These are phyloP conservation scores for Hypoxylon sp. DNA, from an alignment of 2,329 filamentous ascomycete genomes.

Conservation along the genomic window DNA sequence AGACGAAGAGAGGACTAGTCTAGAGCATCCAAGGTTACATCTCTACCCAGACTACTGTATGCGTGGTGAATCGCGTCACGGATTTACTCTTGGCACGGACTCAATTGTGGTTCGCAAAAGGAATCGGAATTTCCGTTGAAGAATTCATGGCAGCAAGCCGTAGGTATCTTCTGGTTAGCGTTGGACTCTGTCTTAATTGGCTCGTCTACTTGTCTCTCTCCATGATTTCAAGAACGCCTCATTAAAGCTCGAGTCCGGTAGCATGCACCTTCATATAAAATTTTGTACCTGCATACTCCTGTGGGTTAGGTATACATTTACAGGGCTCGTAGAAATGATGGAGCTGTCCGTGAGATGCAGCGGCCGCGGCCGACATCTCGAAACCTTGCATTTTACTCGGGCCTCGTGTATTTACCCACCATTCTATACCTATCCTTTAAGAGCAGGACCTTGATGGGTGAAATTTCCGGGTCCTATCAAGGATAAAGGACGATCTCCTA, in stretches of 20 bases:
- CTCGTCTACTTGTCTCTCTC: background rate
- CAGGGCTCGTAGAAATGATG: conserved; percentile 10
- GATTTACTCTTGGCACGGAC: conserved; percentile 41
- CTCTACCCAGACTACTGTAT: conserved; percentile 41
- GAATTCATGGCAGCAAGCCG: conserved; percentile 13
- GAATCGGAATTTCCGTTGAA: conserved; percentile 29
- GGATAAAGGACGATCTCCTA: background rate
- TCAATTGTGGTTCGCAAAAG: conserved; percentile 34
- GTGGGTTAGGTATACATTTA: conserved; percentile 34
- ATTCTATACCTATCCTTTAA: conserved; percentile 1
- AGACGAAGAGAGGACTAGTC: conserved; percentile 32
- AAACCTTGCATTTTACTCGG: conserved; percentile 21
- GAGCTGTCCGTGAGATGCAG: conserved; percentile 22
- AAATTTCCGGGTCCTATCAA: background rate
- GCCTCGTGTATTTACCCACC: background rate
- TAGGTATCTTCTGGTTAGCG: conserved; percentile 10
- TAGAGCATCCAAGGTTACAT: conserved; percentile 43
- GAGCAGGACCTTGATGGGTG: background rate
- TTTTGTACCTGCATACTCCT: conserved; percentile 40
- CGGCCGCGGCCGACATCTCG: conserved; percentile 28
- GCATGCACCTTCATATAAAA: conserved; percentile 26
- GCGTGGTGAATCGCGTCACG: conserved; percentile 43
- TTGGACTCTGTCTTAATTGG: conserved; percentile 1
- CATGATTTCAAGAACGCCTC: conserved; percentile 22
- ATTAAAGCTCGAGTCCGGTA: conserved; percentile 1